Evolutionary conservation across 768 basidiomycete genomes (phyloP), one percentile per base, ranked within the genome.

Genomic region (Rhizopogon sp.): DNA sequence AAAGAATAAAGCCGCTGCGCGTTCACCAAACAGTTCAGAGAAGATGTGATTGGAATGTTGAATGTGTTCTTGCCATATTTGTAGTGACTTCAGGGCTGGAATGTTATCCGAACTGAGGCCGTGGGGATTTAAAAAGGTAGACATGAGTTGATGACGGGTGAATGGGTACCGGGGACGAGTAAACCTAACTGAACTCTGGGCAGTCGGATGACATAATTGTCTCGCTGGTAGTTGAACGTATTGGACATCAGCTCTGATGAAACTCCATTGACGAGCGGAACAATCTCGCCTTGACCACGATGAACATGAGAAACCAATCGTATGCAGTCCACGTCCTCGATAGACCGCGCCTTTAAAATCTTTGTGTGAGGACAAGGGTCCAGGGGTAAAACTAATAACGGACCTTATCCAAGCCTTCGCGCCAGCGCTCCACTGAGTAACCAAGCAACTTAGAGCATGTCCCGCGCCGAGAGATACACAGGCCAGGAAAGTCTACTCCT

Each of bases 1-100:
- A 71, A 99, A 99, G 81, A 99, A 99, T 0, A 97, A 97, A 0
- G 97, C 97, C 5, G 94, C 94, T 1, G 96, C 94, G 66, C 98
- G 97, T 74, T 99, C 97, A 22, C 76, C 79, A 61, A 99, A 98
- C 39, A 99, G 82, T 60, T 93, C 90, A 9, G 80, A 79, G 66
- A 99, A 99, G 90, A 89, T 6, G 97, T 97, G 41, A 99, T 90
- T 2, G 97, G 97, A 59, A 99, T 98, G 68, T 97, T 84, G 73
- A 98, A 98, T 64, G 92, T 89, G 72, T 99, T 99, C 62, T 84
- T 83, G 54, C 96, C 97, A 65, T 92, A 99, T 20, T 1, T 20
- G 20, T 20, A 94, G 76, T 6, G 76, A 74, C 41, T 74, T 71
- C 25, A 91, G 72, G 1, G 76, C 70, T 0, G 80, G 76, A 17